Conservation (phyloP, 2,329 filamentous ascomycete genomes). For the Colletotrichum aenigma region DNA sequence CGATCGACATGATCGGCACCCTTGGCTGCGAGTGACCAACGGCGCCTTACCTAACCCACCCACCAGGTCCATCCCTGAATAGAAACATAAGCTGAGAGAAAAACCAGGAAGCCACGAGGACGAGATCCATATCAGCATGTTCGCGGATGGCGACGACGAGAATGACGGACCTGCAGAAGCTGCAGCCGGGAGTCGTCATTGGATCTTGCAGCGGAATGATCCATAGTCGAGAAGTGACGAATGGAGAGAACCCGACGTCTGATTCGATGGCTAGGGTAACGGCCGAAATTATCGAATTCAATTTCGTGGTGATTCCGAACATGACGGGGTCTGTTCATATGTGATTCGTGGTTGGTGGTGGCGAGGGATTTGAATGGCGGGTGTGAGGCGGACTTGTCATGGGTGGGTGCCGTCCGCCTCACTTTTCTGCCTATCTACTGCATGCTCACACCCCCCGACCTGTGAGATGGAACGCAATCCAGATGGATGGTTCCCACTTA, state of each 20-base stretch:
- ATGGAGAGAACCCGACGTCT: neutral
- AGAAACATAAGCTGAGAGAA: neutral
- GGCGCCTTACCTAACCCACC: conserved; percentile 15
- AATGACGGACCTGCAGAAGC: conserved; percentile 16
- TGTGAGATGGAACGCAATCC: conserved; percentile 2
- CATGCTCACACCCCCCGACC: conserved; percentile 12
- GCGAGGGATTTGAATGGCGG: neutral
- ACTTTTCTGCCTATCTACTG: conserved; percentile 21
- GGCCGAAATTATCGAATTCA: neutral
- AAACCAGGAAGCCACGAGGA: conserved; percentile 12
- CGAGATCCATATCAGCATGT: neutral
- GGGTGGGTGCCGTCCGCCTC: conserved; percentile 21
- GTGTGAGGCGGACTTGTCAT: conserved; percentile 16
- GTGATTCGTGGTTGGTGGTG: conserved; percentile 4
- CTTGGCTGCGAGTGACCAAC: neutral
- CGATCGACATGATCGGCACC: conserved; percentile 11
- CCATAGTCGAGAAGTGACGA: conserved; percentile 14
- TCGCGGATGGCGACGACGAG: neutral
- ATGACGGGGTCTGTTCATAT: neutral
- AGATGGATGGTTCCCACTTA: conserved; percentile 7
- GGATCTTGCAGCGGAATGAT: conserved; percentile 18
- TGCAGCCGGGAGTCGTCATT: conserved; percentile 11
- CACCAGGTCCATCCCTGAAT: conserved; percentile 15
- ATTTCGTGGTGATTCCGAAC: neutral
- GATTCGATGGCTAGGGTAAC: neutral